Percentiles rank a stretch among this genome's conserved stretches.
phyloP scores from a whole-genome alignment of 164 flowering plant genomes.

The Nymphaea colorata region DNA sequence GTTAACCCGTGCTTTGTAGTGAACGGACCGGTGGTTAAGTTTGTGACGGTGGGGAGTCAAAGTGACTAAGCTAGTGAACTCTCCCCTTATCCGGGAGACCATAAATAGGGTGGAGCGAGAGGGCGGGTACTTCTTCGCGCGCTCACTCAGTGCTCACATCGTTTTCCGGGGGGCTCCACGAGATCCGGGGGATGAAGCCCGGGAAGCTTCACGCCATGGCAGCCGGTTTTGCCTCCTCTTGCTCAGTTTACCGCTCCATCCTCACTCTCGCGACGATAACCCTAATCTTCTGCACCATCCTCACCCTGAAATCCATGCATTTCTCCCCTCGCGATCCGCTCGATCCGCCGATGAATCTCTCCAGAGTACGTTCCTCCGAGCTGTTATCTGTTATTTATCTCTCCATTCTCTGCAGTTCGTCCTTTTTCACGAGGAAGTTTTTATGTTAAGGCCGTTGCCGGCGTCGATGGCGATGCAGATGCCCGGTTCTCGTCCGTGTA shows the following conservation, averaged over 20 bases:
- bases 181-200: not conserved
- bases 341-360: not conserved
- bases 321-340: slow-evolving; percentile 14
- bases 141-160: not conserved
- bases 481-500: slow-evolving; percentile 28
- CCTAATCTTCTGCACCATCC: slow-evolving; percentile 42
- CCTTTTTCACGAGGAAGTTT: slow-evolving; percentile 8
- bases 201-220: not conserved
- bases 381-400: not conserved
- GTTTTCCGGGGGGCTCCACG: not conserved
- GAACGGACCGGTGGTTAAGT: no score
- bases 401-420: slow-evolving; percentile 1
- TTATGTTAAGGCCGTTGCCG: slow-evolving; percentile 19
- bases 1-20: no score
- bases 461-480: slow-evolving; percentile 8
- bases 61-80: not conserved
- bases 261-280: slow-evolving; percentile 51
- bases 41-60: no score
- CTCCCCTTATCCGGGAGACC: not conserved
- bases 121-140: not conserved
- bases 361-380: not conserved
- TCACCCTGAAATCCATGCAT: slow-evolving; percentile 50
- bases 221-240: not conserved
- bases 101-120: not conserved
- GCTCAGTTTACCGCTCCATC: slow-evolving; percentile 40